These are phyloP conservation scores for Amaranthus hypochondriacus DNA, from an alignment of 148 eudicot species.

Conservation along the genomic window DNA sequence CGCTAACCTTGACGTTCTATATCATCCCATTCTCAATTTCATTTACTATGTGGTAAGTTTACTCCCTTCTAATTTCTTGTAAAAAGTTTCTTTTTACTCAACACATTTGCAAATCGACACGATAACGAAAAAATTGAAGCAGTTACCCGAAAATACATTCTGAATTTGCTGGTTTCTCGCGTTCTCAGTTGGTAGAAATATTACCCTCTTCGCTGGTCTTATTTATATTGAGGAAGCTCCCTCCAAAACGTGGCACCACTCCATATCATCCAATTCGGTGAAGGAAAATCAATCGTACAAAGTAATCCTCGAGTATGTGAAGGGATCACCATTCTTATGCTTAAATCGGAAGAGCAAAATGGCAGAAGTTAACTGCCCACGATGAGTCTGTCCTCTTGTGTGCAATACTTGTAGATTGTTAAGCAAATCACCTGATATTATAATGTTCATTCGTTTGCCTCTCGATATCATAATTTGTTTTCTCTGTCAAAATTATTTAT, in stretches of 20 bases:
- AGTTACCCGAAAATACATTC: not conserved
- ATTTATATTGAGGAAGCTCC: constrained; percentile 89
- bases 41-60: constrained; percentile 71
- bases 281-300: constrained; percentile 2
- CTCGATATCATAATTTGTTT: constrained; percentile 14
- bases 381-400: constrained; percentile 7
- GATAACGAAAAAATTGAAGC: not conserved
- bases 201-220: constrained; percentile 84
- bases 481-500: not conserved
- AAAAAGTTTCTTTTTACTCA: not conserved
- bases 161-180: not conserved
- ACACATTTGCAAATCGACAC: not conserved
- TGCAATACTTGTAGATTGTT: constrained; percentile 22
- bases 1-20: constrained; percentile 77
- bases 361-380: constrained; percentile 12
- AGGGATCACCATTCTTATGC: constrained; percentile 9
- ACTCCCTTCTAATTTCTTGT: not conserved
- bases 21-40: constrained; percentile 77
- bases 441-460: constrained; percentile 15
- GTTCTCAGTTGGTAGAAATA: constrained; percentile 77
- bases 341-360: constrained; percentile 4
- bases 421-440: constrained; percentile 11
- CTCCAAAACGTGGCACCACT: constrained; percentile 81
- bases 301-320: constrained; percentile 4
- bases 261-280: constrained; percentile 76